phyloP scores from a whole-genome alignment of 345 rosid genomes.

The Eucalyptus tenuipes region DNA sequence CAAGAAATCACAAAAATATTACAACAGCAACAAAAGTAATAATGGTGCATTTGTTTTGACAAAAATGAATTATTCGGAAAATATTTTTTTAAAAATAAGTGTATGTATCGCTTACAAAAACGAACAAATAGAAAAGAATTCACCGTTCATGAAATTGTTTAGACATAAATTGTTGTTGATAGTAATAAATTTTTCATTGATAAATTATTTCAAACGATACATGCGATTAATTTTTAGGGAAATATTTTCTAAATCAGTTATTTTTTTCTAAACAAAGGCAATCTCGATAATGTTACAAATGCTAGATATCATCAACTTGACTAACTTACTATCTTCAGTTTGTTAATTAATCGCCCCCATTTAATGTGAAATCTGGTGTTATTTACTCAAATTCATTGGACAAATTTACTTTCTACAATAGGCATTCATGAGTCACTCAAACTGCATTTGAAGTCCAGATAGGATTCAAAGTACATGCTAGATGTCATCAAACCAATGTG shows the following conservation, averaged over 20 bases:
- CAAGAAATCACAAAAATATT: neutral
- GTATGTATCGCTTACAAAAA: neutral
- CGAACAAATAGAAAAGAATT: neutral
- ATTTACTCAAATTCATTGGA: neutral
- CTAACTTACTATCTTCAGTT: neutral
- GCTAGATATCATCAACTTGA: neutral
- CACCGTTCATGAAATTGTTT: fast-evolving
- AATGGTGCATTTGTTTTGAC: neutral
- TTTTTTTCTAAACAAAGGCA: neutral
- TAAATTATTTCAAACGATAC: neutral
- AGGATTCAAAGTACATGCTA: neutral
- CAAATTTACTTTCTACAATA: neutral
- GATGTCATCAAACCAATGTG: neutral
- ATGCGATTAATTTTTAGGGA: neutral
- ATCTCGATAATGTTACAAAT: neutral
- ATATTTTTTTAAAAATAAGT: fast-evolving
- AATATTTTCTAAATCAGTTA: neutral
- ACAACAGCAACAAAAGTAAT: neutral
- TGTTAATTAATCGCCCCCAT: neutral
- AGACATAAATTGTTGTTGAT: neutral
- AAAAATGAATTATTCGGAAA: neutral
- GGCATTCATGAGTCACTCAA: neutral
- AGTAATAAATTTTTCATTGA: neutral
- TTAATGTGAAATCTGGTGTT: neutral
- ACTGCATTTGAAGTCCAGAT: neutral